Evolutionary conservation across 352 stramenopile genomes (phyloP), one percentile per base, ranked within the genome.

Genomic region (Phytopythium oedochilum): DNA sequence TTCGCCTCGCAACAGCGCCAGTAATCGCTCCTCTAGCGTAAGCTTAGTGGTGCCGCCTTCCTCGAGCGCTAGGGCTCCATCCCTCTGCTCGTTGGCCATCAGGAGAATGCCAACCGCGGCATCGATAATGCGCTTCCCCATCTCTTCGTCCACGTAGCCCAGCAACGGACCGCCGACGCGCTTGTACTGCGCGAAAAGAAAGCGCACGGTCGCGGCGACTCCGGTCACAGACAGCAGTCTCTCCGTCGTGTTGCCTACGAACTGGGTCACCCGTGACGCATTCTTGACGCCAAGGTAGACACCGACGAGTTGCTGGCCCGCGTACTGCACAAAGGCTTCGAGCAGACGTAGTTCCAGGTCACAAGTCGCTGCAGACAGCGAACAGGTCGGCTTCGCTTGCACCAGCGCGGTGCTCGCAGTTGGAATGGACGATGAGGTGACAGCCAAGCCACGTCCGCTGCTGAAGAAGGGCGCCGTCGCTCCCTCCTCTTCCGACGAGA

Each of bases 311-410:
- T 70, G 61, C 22, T 86, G 61, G 35, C 55, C 46, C 7, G 64
- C 61, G 36, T 65, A 86, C 8, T 48, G 60, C 5, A 65, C 66
- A n/a, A 88, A 82, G 26, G 74, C 71, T 56, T 86, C 66, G 31
- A 89, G 47, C 28, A 89, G 32, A 5, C 70, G 75, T 44, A 89
- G 63, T 57, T 89, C 76, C 34, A 89, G 58, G 59, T 89, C 79
- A 2, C 60, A 78, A 23, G 71, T 14, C n/a, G 36, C 34, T 1
- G 49, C 49, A 12, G 49, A 38, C 5, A 55, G 25, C 34, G 32
- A 1, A 17, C 0, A 2, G 4, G 20, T 34, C 0, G 48, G 14
- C 48, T 55, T 14, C 28, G 22, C 34, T 1, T 35, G 31, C 15
- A 15, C 35, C 14, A 55, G 22, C 2, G 23, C 5, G 34, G 15